Evolutionary conservation across 2,329 filamentous ascomycete species (phyloP), one percentile per base, ranked within the genome.

Genomic region (Scedosporium boydii): DNA sequence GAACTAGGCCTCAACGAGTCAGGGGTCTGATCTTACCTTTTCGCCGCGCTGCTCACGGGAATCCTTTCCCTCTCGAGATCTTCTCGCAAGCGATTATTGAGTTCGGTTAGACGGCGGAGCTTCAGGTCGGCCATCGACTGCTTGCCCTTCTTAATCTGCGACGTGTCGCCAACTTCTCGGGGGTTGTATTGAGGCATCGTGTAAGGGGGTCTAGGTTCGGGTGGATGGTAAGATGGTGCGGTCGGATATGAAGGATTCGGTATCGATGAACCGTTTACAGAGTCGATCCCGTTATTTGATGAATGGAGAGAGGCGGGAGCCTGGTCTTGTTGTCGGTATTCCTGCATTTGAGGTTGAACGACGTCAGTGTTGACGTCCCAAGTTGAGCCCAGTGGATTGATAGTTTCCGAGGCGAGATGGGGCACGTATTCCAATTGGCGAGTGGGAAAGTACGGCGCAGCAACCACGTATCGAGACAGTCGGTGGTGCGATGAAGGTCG

Each of bases 81-180:
- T 78, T 99, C 95, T 71, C 93, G 90, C 75, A 99, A 80, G 70
- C 95, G 89, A 77, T 91, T 91, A 83, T 98, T 99, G 71, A 99
- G 86, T 80, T 99, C 95, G 65, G 93, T 98, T 77, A 99, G 83
- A 67, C 95, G 89, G 72, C 95, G 88, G 71, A 98, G 86, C 84
- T 99, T 99, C 67, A 99, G 85, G 76, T 99, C 95, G 69, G 93
- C 93, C 91, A 99, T 98, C 75, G 91, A 96, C 80, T 98, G 95
- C 83, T 97, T 97, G 82, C 96, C 98, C 81, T 93, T 96, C 83
- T 85, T 87, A 70, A 86, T 84, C 74, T 87, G 84, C 70, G 83
- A 84, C 74, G 84, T 83, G 73, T 88, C 85, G 76, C 83, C 84
- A 65, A 85, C 83, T 72, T 88, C 85, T 70, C 85, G 82, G 58